Evolutionary conservation across 1,284 basidiomycete genomes (phyloP), one percentile per base, ranked within the genome.

Genomic region (Ganoderma leucocontextum): DNA sequence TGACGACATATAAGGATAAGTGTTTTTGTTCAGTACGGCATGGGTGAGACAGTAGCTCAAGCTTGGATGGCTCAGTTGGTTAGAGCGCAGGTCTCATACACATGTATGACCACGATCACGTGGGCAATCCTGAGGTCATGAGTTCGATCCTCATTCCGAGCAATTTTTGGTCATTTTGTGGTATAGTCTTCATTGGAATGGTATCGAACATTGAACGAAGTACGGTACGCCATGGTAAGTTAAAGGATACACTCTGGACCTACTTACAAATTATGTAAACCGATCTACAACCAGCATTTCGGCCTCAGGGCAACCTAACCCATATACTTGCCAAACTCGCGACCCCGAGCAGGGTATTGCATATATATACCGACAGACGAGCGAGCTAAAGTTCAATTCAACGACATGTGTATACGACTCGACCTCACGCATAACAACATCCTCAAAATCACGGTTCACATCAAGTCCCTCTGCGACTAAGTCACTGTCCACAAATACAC

Each of bases 121-220:
- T 60, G 68, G 67, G 69, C 38, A 69, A 73, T 68, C 72, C 70
- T 69, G 69, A 73, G 72, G 72, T 73, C 72, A 65, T 71, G 72
- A 73, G 72, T 73, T 73, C 72, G 72, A 73, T 63, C 66, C 72
- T 73, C 70, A 71, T 63, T 73, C 72, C 64, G 72, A 65, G 72
- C 69, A 73, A 49, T 22, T 12, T 39, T 52, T 61, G 63, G 8
- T 19, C 13, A 1, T 64, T 44, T 55, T 5, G 15, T n/a, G n/a
- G n/a, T 29, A 29, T 29, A 2, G 29, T 29, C 29, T 29, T 29
- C 29, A 29, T 29, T 29, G 29, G 1, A 29, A 29, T 29, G 29
- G 29, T 29, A 29, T 29, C 29, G 29, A 29, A 29, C 29, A 29
- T 29, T 29, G 29, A 29, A 29, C 29, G 1, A 29, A 29, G 1